Evolutionary conservation across 73 alveolate species (phyloP), one percentile per base, ranked within the genome.

Genomic region (Paramecium octaurelia): DNA sequence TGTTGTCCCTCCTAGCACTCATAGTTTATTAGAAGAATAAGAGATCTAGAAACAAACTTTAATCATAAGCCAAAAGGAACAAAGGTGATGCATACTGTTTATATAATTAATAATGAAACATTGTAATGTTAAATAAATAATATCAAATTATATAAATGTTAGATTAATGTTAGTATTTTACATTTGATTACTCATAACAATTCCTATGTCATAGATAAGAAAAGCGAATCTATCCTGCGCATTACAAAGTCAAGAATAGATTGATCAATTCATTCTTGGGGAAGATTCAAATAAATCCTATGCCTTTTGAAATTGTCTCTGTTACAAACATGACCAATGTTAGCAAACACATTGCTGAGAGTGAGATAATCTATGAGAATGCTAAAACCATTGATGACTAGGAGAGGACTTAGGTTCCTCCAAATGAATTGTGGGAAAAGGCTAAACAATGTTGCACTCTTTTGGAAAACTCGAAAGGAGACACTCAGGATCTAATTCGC

Each of bases 141-240:
- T 54, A 54, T 54, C 69, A 54, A 54, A 16, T 50, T 50, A 50
- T 14, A 50, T 54, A 31, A 64, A 64, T 64, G 84, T 29, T 64
- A 31, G 84, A 64, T 64, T 64, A 64, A 64, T 64, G 84, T 34
- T 64, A 64, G 84, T 64, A 64, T 64, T 64, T 64, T 24, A 64
- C 84, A 64, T 27, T 24, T 27, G 84, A 64, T 27, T 34, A 64
- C 42, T 64, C 84, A 31, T 34, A 34, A 14, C 11, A 64, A 31
- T 64, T 64, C 54, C 21, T 64, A 27, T 27, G 24, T 24, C 84
- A 64, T 64, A 27, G 84, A 27, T 3, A 27, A 12, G 84, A 64
- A 12, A 64, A 34, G 84, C 50, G 84, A 27, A 27, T 64, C 1
- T 34, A 31, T 64, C 84, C 84, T 23, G 10, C 84, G 7, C 21